A percentile compares a stretch with the other conserved stretches of the same genome.
Conservation (phyloP, 2,329 filamentous ascomycete species). For the Sphaerulina musiva region DNA sequence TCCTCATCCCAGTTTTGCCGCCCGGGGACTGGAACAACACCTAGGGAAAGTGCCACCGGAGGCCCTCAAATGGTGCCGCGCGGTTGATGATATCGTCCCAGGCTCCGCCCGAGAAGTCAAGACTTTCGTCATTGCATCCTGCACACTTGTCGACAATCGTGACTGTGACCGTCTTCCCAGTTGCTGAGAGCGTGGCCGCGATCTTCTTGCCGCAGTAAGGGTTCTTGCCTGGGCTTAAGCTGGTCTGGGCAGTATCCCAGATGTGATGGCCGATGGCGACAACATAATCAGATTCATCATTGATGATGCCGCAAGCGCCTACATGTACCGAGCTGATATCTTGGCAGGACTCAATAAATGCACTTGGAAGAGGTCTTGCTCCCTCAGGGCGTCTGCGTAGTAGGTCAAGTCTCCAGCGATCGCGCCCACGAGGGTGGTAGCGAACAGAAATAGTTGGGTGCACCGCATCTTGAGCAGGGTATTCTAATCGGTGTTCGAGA, state of each 20-base stretch:
- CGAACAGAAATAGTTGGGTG: neutral
- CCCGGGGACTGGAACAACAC: neutral
- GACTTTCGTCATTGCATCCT: slow-evolving; percentile 42
- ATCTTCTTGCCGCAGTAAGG: slow-evolving; percentile 62
- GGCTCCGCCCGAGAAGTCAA: slow-evolving; percentile 26
- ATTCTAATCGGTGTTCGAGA: neutral
- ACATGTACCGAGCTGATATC: slow-evolving; percentile 24
- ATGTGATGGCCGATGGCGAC: slow-evolving; percentile 36
- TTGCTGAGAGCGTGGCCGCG: slow-evolving; percentile 44
- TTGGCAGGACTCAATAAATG: neutral
- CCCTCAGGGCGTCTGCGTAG: slow-evolving; percentile 2
- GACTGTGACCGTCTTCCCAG: slow-evolving; percentile 51
- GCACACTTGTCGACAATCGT: slow-evolving; percentile 63
- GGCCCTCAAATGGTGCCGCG: neutral
- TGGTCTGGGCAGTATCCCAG: slow-evolving; percentile 51
- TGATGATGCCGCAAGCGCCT: slow-evolving; percentile 30
- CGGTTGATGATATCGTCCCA: slow-evolving; percentile 8
- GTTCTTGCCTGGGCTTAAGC: slow-evolving; percentile 53
- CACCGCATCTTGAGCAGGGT: slow-evolving; percentile 1
- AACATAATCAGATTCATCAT: slow-evolving; percentile 7
- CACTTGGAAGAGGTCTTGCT: neutral
- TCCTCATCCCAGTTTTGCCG: neutral
- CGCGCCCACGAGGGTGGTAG: neutral
- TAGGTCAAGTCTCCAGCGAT: slow-evolving; percentile 2
- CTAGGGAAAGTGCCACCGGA: neutral